Percentiles rank a stretch among this genome's conserved stretches.
Evolutionary conservation across 148 eudicot species (phyloP).

Genomic region (Rhododendron griersonianum): DNA sequence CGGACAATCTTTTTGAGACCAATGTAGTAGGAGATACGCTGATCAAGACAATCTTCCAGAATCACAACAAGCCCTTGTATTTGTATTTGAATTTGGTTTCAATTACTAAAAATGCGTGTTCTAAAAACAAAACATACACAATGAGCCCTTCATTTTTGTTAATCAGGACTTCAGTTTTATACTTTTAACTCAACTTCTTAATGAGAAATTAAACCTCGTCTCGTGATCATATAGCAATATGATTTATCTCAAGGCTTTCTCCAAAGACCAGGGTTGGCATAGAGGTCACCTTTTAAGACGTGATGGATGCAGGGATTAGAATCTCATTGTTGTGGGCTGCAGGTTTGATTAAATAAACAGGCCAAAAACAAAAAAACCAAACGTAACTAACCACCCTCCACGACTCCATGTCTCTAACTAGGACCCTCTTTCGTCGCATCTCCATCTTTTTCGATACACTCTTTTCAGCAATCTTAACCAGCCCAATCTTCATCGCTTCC

Average conservation of each 20-base stretch:
- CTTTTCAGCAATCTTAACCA: slow-evolving; percentile 19
- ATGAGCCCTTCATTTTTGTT: neutral
- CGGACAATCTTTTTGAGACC: no score
- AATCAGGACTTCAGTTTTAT: neutral
- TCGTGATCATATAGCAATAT: neutral
- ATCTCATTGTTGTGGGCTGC: neutral
- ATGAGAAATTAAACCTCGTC: neutral
- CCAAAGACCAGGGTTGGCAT: neutral
- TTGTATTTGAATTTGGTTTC: neutral
- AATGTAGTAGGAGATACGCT: neutral
- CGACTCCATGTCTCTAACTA: neutral
- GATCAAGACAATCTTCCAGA: neutral
- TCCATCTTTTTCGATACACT: neutral
- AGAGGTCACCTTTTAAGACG: neutral
- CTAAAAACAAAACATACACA: no score
- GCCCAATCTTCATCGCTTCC: slow-evolving; percentile 54
- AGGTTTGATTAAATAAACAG: neutral
- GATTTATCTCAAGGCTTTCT: neutral
- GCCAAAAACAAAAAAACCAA: neutral
- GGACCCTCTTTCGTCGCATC: neutral
- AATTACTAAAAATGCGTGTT: neutral
- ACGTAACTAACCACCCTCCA: neutral
- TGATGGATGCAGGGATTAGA: neutral
- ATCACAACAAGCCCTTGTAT: neutral
- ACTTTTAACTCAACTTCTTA: neutral